Conservation (phyloP, 2,329 filamentous ascomycete species). For the Podosphaera leucotricha region DNA sequence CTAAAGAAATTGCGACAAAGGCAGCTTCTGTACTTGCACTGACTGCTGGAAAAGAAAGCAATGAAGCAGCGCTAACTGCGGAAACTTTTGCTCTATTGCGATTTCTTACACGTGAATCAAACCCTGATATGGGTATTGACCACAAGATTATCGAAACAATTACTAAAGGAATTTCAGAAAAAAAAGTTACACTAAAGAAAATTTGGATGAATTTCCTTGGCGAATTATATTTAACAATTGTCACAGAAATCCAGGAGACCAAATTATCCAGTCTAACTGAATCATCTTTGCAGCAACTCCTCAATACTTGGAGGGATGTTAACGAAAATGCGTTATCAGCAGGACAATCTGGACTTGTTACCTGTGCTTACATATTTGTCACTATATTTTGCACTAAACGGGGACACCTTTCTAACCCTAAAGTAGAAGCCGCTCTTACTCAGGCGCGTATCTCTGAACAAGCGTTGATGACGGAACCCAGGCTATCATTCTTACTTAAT, state of each 20-base stretch:
- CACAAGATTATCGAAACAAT: constrained; percentile 47
- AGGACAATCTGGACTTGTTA: constrained; percentile 61
- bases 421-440: constrained; percentile 32
- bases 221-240: constrained; percentile 39
- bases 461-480: constrained; percentile 46
- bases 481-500: constrained; percentile 71
- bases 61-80: constrained; percentile 55
- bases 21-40: constrained; percentile 42
- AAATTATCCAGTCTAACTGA: constrained; percentile 28
- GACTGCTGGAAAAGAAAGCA: constrained; percentile 63
- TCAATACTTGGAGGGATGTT: constrained; percentile 57
- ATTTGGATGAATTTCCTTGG: constrained; percentile 60
- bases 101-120: constrained; percentile 38
- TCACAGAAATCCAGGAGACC: constrained; percentile 22
- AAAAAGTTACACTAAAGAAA: constrained; percentile 53
- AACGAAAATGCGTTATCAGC: constrained; percentile 54
- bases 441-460: constrained; percentile 39
- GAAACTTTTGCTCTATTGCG: constrained; percentile 50
- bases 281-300: constrained; percentile 27
- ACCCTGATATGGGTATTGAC: constrained; percentile 35
- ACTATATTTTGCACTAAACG: constrained; percentile 35
- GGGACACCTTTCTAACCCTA: constrained; percentile 27
- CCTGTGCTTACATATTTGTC: constrained; percentile 51
- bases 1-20: constrained; percentile 37
- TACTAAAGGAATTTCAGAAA: constrained; percentile 64